Percentiles rank a stretch among this genome's conserved stretches.
phyloP scores from a whole-genome alignment of 306 rosid genomes.

The Glycine latifolia region DNA sequence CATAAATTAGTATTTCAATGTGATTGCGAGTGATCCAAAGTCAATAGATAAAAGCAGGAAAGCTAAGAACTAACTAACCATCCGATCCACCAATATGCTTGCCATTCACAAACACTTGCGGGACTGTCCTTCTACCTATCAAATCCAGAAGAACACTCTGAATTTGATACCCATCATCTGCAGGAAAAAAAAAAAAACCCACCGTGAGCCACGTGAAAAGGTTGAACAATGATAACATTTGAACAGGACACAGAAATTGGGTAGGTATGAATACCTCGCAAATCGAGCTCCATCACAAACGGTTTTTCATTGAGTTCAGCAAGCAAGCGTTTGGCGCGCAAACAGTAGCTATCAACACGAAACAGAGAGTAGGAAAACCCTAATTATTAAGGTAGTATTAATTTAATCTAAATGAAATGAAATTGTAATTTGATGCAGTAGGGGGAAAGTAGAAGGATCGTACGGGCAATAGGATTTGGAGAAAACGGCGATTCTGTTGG shows the following conservation, averaged over 20 bases:
- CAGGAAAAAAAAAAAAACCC: neutral
- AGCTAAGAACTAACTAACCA: constrained; percentile 66
- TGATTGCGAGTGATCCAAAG: too few species aligned
- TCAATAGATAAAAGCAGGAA: neutral
- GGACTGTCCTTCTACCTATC: constrained; percentile 80
- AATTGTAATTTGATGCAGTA: too few species aligned
- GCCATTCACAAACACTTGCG: constrained; percentile 88
- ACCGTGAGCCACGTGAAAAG: neutral
- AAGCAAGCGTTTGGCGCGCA: constrained; percentile 78
- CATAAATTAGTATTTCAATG: too few species aligned
- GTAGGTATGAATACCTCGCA: constrained; percentile 64
- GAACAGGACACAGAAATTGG: neutral
- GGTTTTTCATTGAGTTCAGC: constrained; percentile 74
- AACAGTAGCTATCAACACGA: constrained; percentile 65
- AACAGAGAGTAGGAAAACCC: constrained; percentile 31
- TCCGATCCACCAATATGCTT: constrained; percentile 94
- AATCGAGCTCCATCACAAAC: constrained; percentile 84
- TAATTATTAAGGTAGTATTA: neutral
- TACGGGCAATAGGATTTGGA: constrained; percentile 97
- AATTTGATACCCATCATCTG: constrained; percentile 84
- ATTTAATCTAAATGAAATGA: neutral
- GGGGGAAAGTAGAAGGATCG: neutral
- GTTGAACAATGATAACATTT: constrained; percentile 4
- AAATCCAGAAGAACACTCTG: constrained; percentile 81
- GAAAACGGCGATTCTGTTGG: constrained; percentile 81